Base-by-base conservation (phyloP, 2,329 filamentous ascomycete species). In the Metarhizium brunneum region DNA sequence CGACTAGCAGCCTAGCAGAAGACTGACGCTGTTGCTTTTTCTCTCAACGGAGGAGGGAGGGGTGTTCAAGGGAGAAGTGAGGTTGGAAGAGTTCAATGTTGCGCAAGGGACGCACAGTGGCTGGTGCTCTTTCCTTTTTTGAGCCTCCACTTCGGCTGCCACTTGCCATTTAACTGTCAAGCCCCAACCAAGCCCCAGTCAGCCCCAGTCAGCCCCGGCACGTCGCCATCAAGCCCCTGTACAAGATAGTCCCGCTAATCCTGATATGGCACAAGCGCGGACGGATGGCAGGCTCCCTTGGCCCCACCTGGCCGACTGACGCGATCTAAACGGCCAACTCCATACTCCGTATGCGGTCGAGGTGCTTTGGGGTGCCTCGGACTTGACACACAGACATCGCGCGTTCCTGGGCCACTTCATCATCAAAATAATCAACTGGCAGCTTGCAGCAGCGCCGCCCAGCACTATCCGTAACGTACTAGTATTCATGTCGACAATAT, bases 31-130 rank as follows among this genome's bases (percentile, higher is more conserved):
- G 36, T 43, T 43, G 32, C n/a, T 43, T 53, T 47, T 53, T 49
- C 45, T 36, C 35, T 45, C 42, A 16, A 45, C 38, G 20, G 30
- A 36, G 32, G 36, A 54, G 52, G 38, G 6, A 10, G 16, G 6
- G 36, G 14, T 51, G 49, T 36, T 47, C 38, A 52, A 56, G 52
- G 55, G 52, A 54, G 55, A 43, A 38, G 50, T 52, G 50, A 50
- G 54, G 54, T 53, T 47, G 51, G 47, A 47, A 43, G 47, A 35
- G 51, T 29, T 35, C 38, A 16, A 13, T 13, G 53, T 54, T 35
- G 56, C 43, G 58, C 58, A 58, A 59, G 58, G 58, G 58, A 52
- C 58, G 52, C 25, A n/a, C 25, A 47, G 58, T 38, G 56, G 50
- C 51, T 54, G 55, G 51, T 20, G 55, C 55, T 45, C 42, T 45